Evolutionary conservation across 441 rosid genomes (phyloP).

Genomic region (Syzygium malaccense): DNA sequence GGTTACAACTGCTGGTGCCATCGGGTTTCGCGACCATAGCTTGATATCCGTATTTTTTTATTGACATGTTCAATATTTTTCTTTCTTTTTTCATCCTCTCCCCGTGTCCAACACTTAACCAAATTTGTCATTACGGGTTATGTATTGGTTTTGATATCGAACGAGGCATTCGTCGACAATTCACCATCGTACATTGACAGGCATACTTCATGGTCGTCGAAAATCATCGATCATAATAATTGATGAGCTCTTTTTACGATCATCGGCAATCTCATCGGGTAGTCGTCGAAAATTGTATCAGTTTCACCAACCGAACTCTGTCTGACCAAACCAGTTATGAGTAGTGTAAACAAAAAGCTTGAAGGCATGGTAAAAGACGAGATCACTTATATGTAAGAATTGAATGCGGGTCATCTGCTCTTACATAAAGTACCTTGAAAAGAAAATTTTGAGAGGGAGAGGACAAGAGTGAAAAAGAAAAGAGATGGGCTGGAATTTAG

Average conservation of each 20-base stretch:
- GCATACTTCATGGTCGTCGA: not conserved
- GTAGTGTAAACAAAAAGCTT: not conserved
- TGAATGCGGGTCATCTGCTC: not conserved
- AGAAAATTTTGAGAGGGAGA: not conserved
- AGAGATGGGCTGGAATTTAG: not conserved
- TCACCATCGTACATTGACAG: not conserved
- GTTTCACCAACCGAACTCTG: not conserved
- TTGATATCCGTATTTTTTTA: not conserved
- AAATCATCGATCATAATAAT: not conserved
- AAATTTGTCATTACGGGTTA: not conserved
- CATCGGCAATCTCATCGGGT: not conserved
- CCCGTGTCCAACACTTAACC: not conserved
- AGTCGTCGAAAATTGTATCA: not conserved
- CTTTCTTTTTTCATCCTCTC: not conserved
- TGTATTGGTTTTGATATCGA: not conserved
- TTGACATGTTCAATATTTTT: not conserved
- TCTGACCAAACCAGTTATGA: too few relatives aligned
- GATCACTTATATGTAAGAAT: not conserved
- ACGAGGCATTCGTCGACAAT: not conserved
- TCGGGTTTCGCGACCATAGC: not conserved
- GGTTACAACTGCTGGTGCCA: too few relatives aligned
- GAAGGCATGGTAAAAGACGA: not conserved
- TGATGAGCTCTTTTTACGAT: not conserved
- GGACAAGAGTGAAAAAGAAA: not conserved
- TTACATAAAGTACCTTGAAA: not conserved